These are phyloP conservation scores for Phytophthora citrophthora DNA, from an alignment of 352 stramenopile species.

Conservation along the genomic window DNA sequence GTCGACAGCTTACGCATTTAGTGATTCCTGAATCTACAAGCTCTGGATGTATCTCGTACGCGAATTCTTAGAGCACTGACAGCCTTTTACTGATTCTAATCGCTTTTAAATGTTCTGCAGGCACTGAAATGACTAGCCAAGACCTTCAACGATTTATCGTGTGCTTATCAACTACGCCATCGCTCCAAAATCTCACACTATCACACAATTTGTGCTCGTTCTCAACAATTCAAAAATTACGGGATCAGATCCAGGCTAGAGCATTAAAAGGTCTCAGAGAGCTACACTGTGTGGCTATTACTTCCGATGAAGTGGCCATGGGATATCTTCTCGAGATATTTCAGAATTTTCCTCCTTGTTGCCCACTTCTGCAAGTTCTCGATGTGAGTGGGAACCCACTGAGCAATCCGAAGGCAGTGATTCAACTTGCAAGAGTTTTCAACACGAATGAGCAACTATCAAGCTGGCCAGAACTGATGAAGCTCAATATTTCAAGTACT, in stretches of 20 bases:
- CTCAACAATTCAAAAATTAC: constrained; percentile 38
- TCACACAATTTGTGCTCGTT: constrained; percentile 56
- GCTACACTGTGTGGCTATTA: constrained; percentile 50
- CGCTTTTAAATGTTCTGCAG: constrained; percentile 4
- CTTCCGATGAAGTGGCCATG: constrained; percentile 30
- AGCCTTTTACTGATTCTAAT: not conserved
- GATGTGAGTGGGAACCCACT: constrained; percentile 42
- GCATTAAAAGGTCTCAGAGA: constrained; percentile 29
- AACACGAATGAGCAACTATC: not conserved
- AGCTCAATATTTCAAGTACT: constrained; percentile 42
- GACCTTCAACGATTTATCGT: constrained; percentile 63
- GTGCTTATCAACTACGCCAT: constrained; percentile 41
- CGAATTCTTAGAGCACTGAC: not conserved
- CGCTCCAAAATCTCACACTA: constrained; percentile 38
- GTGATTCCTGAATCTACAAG: constrained; percentile 38
- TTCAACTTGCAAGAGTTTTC: constrained; percentile 25
- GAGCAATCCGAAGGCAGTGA: constrained; percentile 16
- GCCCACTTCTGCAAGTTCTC: constrained; percentile 20
- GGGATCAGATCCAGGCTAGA: constrained; percentile 25
- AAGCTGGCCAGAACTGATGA: constrained; percentile 23
- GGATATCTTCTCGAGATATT: constrained; percentile 31
- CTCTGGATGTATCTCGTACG: constrained; percentile 57
- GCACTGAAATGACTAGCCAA: constrained; percentile 55
- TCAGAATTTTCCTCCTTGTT: constrained; percentile 16
- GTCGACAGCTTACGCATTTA: too few species aligned